Base-by-base conservation (phyloP, 75 land plant genomes). In the Sequoia sempervirens region DNA sequence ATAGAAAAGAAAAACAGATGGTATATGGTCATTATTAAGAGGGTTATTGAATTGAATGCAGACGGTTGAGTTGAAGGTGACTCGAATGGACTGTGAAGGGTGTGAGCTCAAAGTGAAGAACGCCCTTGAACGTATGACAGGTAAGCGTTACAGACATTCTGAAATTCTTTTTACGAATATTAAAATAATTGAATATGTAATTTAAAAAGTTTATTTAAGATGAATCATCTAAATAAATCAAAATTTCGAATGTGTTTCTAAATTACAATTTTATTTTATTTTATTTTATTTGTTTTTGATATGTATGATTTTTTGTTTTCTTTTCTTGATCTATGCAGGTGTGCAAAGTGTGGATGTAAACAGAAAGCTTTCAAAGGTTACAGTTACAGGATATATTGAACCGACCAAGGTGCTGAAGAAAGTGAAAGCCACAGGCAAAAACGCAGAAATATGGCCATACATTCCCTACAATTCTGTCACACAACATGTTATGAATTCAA, bases 41-140 rank as follows among this genome's bases (percentile, higher is more conserved):
- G 38, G 1, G 2, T 14, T 37, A 0, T 17, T 17, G 23, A 18
- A 5, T 17, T 4, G 4, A 34, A 2, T 72, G 58, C 83, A 86
- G 80, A 91, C 91, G 0, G 91, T 92, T 37, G 87, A 85, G 28
- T 87, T 92, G 54, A 90, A 88, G 50, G 87, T 92, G 52, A 50
- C 2, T 28, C 84, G 88, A 30, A 90, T 92, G 90, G 90, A 91
- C 78, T 92, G 92, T 75, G 89, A 90, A 28, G 94, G 94, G 23
- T 92, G 94, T 73, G 91, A 80, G 26, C 89, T 54, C 36, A 89
- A 87, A 52, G 86, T 91, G 20, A 89, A 86, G 88, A 86, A 80
- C 0, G 84, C 83, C 26, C 88, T 92, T 74, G 83, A 86, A 15
- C 34, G 75, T 5, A 52, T 92, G 34, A 84, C 85, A 86, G 94